These are phyloP conservation scores for Saccharomycopsis amapae DNA, from an alignment of 805 yeast species.

Conservation along the genomic window DNA sequence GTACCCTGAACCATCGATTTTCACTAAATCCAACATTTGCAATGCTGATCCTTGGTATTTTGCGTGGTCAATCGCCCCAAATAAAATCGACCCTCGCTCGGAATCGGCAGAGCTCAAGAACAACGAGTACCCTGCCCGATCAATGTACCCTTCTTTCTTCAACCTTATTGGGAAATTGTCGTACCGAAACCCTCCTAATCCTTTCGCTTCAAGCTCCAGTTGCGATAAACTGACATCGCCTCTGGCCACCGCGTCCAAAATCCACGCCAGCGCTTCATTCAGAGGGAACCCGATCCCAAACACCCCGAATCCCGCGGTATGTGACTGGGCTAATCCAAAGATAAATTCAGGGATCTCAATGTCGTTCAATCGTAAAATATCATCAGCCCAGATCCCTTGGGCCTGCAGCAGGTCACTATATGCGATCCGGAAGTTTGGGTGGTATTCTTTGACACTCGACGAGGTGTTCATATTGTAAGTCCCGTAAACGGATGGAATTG, in stretches of 20 bases:
- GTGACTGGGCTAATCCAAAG: constrained; percentile 69
- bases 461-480: constrained; percentile 32
- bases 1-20: no score
- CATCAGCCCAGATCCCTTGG: constrained; percentile 56
- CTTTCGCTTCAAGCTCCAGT: background rate
- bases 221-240: background rate
- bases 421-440: constrained; percentile 29
- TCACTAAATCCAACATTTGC: constrained; percentile 44
- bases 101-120: constrained; percentile 39
- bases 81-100: constrained; percentile 45
- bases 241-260: constrained; percentile 37
- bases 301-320: constrained; percentile 52
- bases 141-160: constrained; percentile 49
- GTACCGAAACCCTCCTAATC: constrained; percentile 28
- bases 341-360: constrained; percentile 43
- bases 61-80: constrained; percentile 66
- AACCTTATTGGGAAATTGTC: constrained; percentile 59
- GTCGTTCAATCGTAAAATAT: constrained; percentile 47
- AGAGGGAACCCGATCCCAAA: constrained; percentile 66
- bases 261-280: constrained; percentile 13
- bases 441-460: constrained; percentile 28
- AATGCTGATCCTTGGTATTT: constrained; percentile 51
- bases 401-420: constrained; percentile 46
- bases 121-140: constrained; percentile 52
- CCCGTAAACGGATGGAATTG: constrained; percentile 40